These are phyloP conservation scores for Alternaria triticina DNA, from an alignment of 2,329 filamentous ascomycete species.

Conservation along the genomic window DNA sequence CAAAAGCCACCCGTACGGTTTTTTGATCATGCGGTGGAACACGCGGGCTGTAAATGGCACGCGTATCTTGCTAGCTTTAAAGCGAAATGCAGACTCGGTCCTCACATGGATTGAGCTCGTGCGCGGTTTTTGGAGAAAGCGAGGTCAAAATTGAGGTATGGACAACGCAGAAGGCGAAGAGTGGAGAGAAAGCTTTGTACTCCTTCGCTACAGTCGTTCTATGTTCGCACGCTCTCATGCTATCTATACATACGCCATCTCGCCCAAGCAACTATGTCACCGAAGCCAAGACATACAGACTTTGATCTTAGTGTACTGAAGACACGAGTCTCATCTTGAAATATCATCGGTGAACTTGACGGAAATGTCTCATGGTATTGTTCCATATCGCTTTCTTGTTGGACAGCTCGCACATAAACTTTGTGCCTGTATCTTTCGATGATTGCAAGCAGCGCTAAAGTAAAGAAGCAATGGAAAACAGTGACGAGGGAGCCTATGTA, in stretches of 20 bases:
- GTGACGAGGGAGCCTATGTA: accelerated
- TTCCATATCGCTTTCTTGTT: accelerated
- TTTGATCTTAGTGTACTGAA: not conserved
- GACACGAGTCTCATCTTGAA: not conserved
- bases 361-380: accelerated
- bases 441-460: not conserved
- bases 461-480: not conserved
- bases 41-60: not conserved
- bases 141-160: not conserved
- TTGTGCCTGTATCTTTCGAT: not conserved
- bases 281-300: not conserved
- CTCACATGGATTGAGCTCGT: not conserved
- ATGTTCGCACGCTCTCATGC: not conserved
- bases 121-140: not conserved
- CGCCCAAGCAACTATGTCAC: not conserved
- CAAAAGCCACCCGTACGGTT: not conserved
- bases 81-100: not conserved
- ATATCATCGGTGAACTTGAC: not conserved
- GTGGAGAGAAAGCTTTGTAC: not conserved
- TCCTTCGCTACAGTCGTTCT: not conserved
- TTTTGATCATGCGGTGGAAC: not conserved
- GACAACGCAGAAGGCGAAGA: not conserved
- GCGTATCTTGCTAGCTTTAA: not conserved
- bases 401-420: not conserved
- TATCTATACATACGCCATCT: not conserved